Percentiles rank a stretch among this genome's conserved stretches.
phyloP scores from a whole-genome alignment of 1,284 basidiomycete genomes.

The Cryptococcus sp. region DNA sequence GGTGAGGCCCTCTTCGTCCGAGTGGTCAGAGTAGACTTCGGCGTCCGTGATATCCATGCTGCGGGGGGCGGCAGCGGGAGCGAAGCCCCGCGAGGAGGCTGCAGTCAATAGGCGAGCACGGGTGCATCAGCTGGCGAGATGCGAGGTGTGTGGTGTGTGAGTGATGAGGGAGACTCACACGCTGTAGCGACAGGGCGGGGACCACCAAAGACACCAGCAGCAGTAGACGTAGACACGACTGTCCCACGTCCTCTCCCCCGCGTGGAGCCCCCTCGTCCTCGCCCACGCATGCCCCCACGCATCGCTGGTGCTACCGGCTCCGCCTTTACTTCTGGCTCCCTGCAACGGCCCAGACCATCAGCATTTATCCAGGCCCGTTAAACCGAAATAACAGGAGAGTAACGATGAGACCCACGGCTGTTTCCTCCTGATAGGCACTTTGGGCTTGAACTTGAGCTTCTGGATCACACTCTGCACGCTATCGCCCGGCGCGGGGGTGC shows the following conservation, averaged over 20 bases:
- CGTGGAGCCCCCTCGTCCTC: slow-evolving; percentile 19
- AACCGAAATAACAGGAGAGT: too few relatives aligned
- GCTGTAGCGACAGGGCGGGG: slow-evolving; percentile 21
- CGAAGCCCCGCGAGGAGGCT: slow-evolving; percentile 36
- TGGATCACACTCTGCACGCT: slow-evolving; percentile 13
- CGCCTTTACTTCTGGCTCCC: background rate
- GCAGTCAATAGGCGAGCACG: slow-evolving; percentile 1
- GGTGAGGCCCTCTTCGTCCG: slow-evolving; percentile 74
- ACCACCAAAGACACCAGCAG: slow-evolving; percentile 52
- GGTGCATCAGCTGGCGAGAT: background rate
- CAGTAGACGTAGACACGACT: slow-evolving; percentile 50
- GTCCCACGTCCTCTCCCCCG: slow-evolving; percentile 52
- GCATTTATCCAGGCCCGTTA: background rate
- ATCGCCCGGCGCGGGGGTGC: slow-evolving; percentile 10
- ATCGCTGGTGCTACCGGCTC: slow-evolving; percentile 6
- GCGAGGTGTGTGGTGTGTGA: too few relatives aligned
- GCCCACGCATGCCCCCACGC: slow-evolving; percentile 20
- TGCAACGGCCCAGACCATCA: background rate
- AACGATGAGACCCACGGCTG: slow-evolving; percentile 20
- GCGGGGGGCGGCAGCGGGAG: slow-evolving; percentile 53
- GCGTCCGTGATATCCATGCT: slow-evolving; percentile 49
- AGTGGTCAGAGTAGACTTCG: slow-evolving; percentile 83
- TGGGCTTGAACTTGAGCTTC: slow-evolving; percentile 50
- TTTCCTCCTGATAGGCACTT: slow-evolving; percentile 39
- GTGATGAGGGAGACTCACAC: slow-evolving; percentile 12